Evolutionary conservation across 805 yeast genomes (phyloP), one percentile per base, ranked within the genome.

Genomic region (Ogataea pini): DNA sequence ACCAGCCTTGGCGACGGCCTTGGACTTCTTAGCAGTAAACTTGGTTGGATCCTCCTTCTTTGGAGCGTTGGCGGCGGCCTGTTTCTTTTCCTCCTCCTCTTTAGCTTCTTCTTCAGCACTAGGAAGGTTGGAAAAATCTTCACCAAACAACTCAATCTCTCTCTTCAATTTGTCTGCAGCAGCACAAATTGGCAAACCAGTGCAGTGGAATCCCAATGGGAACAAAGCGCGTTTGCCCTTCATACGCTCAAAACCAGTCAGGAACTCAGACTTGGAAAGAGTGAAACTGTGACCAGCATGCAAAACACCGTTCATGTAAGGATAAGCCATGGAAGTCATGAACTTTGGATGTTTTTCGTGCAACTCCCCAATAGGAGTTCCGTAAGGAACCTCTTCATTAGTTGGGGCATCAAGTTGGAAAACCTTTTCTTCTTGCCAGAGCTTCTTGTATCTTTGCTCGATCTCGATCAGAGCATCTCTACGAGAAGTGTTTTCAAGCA

Each of bases 271-370:
- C 72, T 94, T 94, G 45, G 97, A 89, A 55, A 92, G 76, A 31
- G 98, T 94, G 75, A 92, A 94, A 59, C 90, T 82, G 70, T 94
- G 99, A 51, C 99, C 99, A 42, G 96, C 97, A 60, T 94, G 99
- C 57, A 94, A 76, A 43, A 88, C 94, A 75, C 99, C 99, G 70
- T 94, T 94, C 97, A 92, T 92, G 72, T 94, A 94, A 37, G 99
- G 99, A 65, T 89, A 94, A 9, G 99, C 98, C 97, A 94, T 91
- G 42, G 96, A 85, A 19, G 89, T 79, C 75, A 89, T 85, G 72
- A 78, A 86, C 69, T 94, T 94, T 48, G 98, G 98, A 68, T 85
- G 77, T 61, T 82, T 78, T 51, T 74, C 77, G 60, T 88, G 89
- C 53, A 94, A 76, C 63, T 86, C 89, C 42, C 85, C 96, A 29